Evolutionary conservation across 2,329 filamentous ascomycete species (phyloP), one percentile per base, ranked within the genome.

Genomic region (Apiospora koreana): DNA sequence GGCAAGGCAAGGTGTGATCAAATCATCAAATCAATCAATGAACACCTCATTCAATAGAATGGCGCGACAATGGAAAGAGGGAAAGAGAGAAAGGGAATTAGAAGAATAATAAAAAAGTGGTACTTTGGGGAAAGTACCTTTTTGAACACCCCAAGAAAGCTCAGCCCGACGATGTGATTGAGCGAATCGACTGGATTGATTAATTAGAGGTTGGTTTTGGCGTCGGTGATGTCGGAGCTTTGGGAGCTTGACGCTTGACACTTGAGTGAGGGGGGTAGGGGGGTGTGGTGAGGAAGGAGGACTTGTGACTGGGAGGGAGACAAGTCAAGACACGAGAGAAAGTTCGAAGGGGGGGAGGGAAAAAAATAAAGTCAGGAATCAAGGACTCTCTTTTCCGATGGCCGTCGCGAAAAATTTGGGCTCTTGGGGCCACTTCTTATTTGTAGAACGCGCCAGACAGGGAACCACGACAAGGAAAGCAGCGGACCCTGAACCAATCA

Each of bases 401-500:
- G 75, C 76, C 75, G 73, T 77, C 79, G 77, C 79, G 78, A 80
- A 77, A 80, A 79, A 42, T 68, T 77, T 78, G 79, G 75, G 77
- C 28, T 62, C 54, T 62, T 77, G 81, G 80, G 80, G 80, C 78
- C 76, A 76, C 79, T 79, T 81, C 78, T 80, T 82, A 82, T 83
- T 83, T 83, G 81, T 83, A 82, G 78, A 77, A 80, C 77, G 79
- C 78, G 76, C 76, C 43, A 43, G 67, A 54, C 54, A 62, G 54
- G 54, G 54, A 50, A 69, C 66, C 58, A 65, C 48, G 65, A 70
- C 68, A 70, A 70, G 68, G 68, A 54, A 54, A 50, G 65, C 70
- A 21, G 70, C 70, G 66, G 67, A 65, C 68, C 68, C 46, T 43
- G 64, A 67, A 21, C 64, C 65, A 71, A 62, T 70, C 67, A 58